A percentile compares a stretch with the other conserved stretches of the same genome.
These are phyloP conservation scores for Volutella citrinella DNA, from an alignment of 2,329 filamentous ascomycete species.

Conservation along the genomic window DNA sequence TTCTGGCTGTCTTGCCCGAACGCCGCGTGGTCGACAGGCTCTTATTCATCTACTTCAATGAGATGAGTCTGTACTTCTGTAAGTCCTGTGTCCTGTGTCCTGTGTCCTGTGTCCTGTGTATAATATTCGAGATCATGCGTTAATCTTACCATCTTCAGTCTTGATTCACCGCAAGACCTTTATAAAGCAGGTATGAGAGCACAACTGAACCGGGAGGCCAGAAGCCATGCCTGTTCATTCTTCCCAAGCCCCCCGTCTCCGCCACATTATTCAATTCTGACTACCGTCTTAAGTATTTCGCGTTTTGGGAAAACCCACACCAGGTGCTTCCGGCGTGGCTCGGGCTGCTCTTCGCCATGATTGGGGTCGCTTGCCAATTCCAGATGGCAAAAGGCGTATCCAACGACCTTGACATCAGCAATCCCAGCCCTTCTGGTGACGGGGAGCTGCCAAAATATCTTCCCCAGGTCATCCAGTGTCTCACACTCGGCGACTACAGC, in stretches of 20 bases:
- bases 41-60: constrained; percentile 6
- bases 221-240: too few relatives aligned
- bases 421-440: not conserved
- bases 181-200: too few relatives aligned
- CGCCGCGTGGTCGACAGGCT: constrained; percentile 4
- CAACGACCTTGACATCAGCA: not conserved
- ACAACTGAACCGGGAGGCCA: too few relatives aligned
- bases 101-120: not conserved
- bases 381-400: too few relatives aligned
- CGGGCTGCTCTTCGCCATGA: too few relatives aligned
- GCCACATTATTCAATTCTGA: too few relatives aligned
- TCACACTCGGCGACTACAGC: constrained; percentile 2
- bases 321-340: too few relatives aligned
- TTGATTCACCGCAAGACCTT: too few relatives aligned
- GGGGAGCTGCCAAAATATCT: not conserved
- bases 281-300: too few relatives aligned
- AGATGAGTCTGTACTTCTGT: constrained; percentile 5
- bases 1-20: constrained; percentile 1
- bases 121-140: not conserved
- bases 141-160: constrained; percentile 2
- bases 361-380: not conserved
- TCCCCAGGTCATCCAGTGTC: constrained; percentile 6
- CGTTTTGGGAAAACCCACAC: too few relatives aligned
- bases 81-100: not conserved
- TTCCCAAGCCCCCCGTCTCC: too few relatives aligned